Evolutionary conservation across 1,284 basidiomycete species (phyloP).

Genomic region (Schizophyllum amplum): DNA sequence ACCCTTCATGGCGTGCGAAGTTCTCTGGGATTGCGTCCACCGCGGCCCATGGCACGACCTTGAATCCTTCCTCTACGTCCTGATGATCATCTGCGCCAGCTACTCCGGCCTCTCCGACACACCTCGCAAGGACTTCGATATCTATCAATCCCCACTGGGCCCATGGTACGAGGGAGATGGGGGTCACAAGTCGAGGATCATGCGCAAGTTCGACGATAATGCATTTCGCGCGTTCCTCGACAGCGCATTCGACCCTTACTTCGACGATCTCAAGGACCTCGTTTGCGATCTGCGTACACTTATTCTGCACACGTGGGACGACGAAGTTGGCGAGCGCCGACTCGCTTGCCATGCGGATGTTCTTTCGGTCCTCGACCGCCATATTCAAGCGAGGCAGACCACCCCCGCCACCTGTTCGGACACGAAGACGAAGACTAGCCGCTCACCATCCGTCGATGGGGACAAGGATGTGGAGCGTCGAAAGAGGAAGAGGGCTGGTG

Average conservation of each 20-base stretch:
- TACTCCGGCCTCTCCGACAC: conserved; percentile 2
- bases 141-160: not conserved
- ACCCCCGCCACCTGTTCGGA: too few species aligned
- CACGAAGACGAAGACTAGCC: too few species aligned
- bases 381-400: too few species aligned
- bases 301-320: not conserved
- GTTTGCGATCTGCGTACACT: not conserved
- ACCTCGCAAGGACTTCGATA: conserved; percentile 3
- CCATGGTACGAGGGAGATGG: not conserved
- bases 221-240: not conserved
- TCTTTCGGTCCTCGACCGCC: too few species aligned
- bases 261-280: not conserved
- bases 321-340: too few species aligned
- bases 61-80: conserved; percentile 6
- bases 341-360: too few species aligned
- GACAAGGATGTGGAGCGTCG: too few species aligned
- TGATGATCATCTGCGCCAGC: conserved; percentile 5
- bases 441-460: too few species aligned
- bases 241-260: conserved; percentile 3
- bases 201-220: not conserved
- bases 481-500: too few species aligned
- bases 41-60: conserved; percentile 6
- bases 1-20: conserved; percentile 7
- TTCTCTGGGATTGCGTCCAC: not conserved
- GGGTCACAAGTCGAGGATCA: not conserved